Evolutionary conservation across 225 moss, liverwort and hornwort genomes (phyloP).

Genomic region (Antitrichia curtipendula): DNA sequence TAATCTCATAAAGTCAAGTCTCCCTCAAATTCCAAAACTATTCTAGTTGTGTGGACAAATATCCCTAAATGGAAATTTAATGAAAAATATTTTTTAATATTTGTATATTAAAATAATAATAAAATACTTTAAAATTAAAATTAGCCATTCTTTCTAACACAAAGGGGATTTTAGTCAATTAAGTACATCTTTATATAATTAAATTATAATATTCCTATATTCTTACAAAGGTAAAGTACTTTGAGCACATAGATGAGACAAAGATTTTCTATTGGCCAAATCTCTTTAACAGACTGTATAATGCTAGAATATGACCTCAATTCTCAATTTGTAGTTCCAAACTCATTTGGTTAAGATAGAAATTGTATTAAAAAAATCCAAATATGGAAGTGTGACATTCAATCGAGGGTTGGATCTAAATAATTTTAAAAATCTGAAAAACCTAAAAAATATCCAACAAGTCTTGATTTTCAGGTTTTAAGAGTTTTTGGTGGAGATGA

Average conservation of each 20-base stretch:
- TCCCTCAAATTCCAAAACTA: background rate
- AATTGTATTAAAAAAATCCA: no score
- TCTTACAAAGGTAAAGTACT: background rate
- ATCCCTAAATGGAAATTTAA: background rate
- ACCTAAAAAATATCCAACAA: no score
- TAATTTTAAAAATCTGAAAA: no score
- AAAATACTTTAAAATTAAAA: no score
- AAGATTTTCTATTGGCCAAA: background rate
- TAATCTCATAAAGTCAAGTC: background rate
- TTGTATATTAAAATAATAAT: background rate
- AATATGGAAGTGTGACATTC: no score
- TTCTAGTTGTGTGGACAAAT: background rate
- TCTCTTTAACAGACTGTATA: background rate
- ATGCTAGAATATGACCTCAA: background rate
- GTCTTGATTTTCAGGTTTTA: no score
- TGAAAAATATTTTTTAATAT: rapidly evolving
- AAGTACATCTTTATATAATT: background rate
- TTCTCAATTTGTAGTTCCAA: background rate
- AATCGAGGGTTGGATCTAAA: no score
- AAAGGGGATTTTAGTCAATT: background rate
- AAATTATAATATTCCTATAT: background rate
- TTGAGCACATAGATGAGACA: background rate
- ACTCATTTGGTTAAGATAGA: background rate
- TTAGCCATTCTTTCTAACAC: background rate
- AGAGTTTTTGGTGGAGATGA: no score